Evolutionary conservation across 495 filamentous ascomycete genomes (phyloP).

Genomic region (Neurospora hispaniola): DNA sequence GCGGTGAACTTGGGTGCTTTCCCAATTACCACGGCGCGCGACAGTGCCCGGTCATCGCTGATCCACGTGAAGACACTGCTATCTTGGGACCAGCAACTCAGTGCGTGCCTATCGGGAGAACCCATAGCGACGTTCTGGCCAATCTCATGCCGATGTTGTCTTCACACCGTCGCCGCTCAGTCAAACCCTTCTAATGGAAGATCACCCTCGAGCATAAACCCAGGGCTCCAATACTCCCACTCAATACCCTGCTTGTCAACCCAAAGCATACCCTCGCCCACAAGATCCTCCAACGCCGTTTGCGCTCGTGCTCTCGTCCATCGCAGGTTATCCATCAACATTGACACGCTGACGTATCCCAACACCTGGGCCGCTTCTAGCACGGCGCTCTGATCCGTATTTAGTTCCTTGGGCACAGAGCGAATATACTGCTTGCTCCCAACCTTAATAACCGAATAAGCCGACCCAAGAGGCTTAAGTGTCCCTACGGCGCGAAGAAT

Average conservation of each 20-base stretch:
- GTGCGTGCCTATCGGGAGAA: not conserved
- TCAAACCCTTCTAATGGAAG: not conserved
- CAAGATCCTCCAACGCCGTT: conserved; percentile 80
- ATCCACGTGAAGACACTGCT: not conserved
- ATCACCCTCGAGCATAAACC: conserved; percentile 36
- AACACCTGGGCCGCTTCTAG: conserved; percentile 78
- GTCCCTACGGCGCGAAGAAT: conserved; percentile 82
- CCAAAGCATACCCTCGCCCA: conserved; percentile 92
- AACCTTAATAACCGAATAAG: conserved; percentile 71
- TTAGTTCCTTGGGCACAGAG: conserved; percentile 91
- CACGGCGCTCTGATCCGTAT: conserved; percentile 85
- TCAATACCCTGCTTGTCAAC: conserved; percentile 78
- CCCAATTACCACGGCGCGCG: not conserved
- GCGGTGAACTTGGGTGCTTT: not conserved
- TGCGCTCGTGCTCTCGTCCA: conserved; percentile 80
- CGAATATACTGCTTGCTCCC: conserved; percentile 81
- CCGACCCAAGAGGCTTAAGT: conserved; percentile 75
- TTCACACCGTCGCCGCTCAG: not conserved
- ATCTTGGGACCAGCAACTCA: not conserved
- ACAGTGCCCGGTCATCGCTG: not conserved
- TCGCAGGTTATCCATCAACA: conserved; percentile 80
- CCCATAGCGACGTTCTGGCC: not conserved
- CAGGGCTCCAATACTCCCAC: conserved; percentile 93
- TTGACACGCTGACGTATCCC: conserved; percentile 80
- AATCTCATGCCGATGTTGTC: not conserved